Evolutionary conservation across 2,329 filamentous ascomycete species (phyloP), one percentile per base, ranked within the genome.

Genomic region (Hysterium pulicare): DNA sequence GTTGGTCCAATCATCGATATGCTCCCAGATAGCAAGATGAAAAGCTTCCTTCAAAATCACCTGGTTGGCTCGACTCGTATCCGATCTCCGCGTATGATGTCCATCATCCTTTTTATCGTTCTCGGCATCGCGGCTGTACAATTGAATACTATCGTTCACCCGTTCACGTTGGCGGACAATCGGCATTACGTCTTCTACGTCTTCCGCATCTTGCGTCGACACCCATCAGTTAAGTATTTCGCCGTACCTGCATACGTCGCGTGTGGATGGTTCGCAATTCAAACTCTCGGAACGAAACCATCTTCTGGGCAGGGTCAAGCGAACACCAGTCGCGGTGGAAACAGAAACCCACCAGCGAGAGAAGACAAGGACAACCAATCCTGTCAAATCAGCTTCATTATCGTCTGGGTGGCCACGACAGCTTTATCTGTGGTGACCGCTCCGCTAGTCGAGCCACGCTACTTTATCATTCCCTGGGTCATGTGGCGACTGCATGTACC

Each of bases 171-270:
- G 1, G 93, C 93, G 24, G 93, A 98, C 67, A 98, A 98, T 66
- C 78, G 93, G 2, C 93, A 98, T 66, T 98, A 95, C 71, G 85
- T 95, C 64, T 98, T 98, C 67, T 98, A 98, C 70, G 74, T 95
- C 46, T 98, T 98, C 73, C 83, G 90, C 1, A 83, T 86, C 5
- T 83, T 97, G 28, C 78, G 86, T 2, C 76, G 76, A 5, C 79
- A 87, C 32, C 71, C 74, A 1, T 67, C 72, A 15, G 68, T 88
- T 39, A 83, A 83, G 26, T 90, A 89, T 54, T 66, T 77, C 1
- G 82, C 86, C 1, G 77, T 84, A 0, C 74, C 83, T 0, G 70
- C 84, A 1, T 97, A 98, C 66, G 76, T 86, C 2, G 9, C 81
- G 13, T 84, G 81, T 55, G 83, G 78, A 6, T 91, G 83, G 78